phyloP scores from a whole-genome alignment of 2,329 filamentous ascomycete genomes.

The Fusarium marasasianum region DNA sequence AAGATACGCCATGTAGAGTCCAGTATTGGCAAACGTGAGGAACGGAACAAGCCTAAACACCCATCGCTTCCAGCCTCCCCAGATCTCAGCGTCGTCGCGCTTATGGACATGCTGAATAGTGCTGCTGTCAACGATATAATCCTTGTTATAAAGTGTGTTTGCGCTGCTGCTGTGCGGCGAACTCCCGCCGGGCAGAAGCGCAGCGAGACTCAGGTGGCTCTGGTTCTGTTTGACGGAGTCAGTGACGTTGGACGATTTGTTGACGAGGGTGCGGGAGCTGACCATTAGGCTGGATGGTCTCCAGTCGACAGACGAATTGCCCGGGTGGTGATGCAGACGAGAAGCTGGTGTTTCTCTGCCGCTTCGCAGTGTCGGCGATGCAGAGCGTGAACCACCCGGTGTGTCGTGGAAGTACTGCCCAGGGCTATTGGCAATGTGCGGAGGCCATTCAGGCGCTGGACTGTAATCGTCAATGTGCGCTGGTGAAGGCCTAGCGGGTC shows the following conservation, averaged over 20 bases:
- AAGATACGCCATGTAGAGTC: conserved; percentile 60
- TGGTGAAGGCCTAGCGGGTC: conserved; percentile 26
- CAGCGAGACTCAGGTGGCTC: conserved; percentile 54
- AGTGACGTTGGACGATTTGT: conserved; percentile 29
- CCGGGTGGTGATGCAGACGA: conserved; percentile 23
- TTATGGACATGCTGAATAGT: conserved; percentile 53
- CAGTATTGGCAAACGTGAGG: conserved; percentile 53
- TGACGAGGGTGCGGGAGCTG: conserved; percentile 23
- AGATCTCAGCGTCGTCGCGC: conserved; percentile 55
- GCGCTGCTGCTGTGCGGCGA: conserved; percentile 34
- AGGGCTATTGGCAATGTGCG: conserved; percentile 30
- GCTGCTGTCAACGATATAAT: conserved; percentile 43
- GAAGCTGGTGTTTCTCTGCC: conserved; percentile 37
- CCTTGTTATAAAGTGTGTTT: conserved; percentile 44
- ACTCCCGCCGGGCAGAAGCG: conserved; percentile 47
- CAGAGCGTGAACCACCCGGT: conserved; percentile 40
- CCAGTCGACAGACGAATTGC: conserved; percentile 43
- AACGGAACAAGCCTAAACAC: conserved; percentile 52
- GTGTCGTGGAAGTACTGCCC: conserved; percentile 40
- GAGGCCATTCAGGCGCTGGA: conserved; percentile 40
- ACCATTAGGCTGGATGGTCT: conserved; percentile 45
- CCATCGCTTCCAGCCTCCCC: conserved; percentile 55
- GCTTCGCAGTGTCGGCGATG: conserved; percentile 40
- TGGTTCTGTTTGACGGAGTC: conserved; percentile 49
- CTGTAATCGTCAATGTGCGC: conserved; percentile 39